Base-by-base conservation (phyloP, 176 grass and related monocot genomes). In the Leersia perrieri region DNA sequence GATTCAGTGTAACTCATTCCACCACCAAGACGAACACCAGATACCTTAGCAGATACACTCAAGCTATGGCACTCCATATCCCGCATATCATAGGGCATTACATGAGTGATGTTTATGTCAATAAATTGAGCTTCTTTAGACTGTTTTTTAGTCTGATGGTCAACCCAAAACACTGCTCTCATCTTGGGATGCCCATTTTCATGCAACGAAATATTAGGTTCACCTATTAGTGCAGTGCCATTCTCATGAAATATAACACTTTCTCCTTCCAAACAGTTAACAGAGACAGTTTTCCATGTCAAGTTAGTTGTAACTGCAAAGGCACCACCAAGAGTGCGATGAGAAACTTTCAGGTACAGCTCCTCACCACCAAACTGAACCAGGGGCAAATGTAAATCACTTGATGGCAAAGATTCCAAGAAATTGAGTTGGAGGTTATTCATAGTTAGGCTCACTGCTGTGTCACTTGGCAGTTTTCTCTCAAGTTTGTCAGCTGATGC, bases 51-150 rank as follows among this genome's bases (percentile, higher is more conserved):
- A 67, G 70, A 91, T 60, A 93, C 79, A 88, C 85, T 93, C 84
- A 99, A 91, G 84, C 97, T 99, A 83, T 99, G 97, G 81, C 87
- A 95, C 60, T 95, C 97, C 77, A 93, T 89, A 84, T 99, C 97
- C 84, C 85, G 72, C 58, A 93, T 79, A 73, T 99, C 88, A 70
- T 91, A 94, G 68, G 97, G 97, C 77, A 99, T 88, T 79, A 99
- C 93, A 84, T 99, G 97, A 60, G 85, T 94, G 64, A 93, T 87
- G 32, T 45, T 90, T 58, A 99, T 76, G 77, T 96, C 93, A 90
- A 99, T 88, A 84, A 99, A 95, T 42, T 90, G 88, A 79, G 83
- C 78, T 34, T 78, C 67, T 87, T 92, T 92, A 45, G 33, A 35
- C 60, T 82, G 85, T 74, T 70, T 66, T 33, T 86, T 95, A 86